phyloP scores from a whole-genome alignment of 805 yeast species.

The Teunomyces stri region DNA sequence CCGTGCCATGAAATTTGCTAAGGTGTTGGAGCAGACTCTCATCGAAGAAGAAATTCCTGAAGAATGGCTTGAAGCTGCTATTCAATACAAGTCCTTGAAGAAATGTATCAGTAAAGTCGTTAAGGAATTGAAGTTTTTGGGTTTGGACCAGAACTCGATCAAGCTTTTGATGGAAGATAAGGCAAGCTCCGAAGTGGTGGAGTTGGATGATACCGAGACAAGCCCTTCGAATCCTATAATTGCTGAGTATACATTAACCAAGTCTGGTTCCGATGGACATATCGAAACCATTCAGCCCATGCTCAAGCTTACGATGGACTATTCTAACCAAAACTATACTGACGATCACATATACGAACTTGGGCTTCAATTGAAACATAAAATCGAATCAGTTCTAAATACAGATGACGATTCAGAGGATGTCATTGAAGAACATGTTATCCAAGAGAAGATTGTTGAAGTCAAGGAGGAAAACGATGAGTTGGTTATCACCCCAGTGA shows the following conservation, averaged over 20 bases:
- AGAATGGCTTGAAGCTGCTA: slow-evolving; percentile 67
- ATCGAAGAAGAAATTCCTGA: slow-evolving; percentile 59
- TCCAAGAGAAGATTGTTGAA: slow-evolving; percentile 22
- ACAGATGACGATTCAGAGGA: slow-evolving; percentile 20
- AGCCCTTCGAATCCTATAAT: slow-evolving; percentile 37
- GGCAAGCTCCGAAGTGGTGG: slow-evolving; percentile 23
- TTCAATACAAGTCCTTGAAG: slow-evolving; percentile 68
- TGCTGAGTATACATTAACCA: slow-evolving; percentile 42
- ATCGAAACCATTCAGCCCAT: slow-evolving; percentile 33
- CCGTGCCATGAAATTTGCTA: slow-evolving; percentile 68
- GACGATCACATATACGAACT: slow-evolving; percentile 34
- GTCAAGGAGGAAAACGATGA: slow-evolving; percentile 27
- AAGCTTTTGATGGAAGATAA: slow-evolving; percentile 36
- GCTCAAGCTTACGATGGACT: slow-evolving; percentile 37
- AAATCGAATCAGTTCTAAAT: slow-evolving; percentile 22
- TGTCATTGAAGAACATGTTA: slow-evolving; percentile 1
- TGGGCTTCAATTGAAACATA: slow-evolving; percentile 26
- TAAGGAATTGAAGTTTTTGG: slow-evolving; percentile 56
- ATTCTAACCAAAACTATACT: slow-evolving; percentile 22
- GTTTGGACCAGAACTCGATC: slow-evolving; percentile 48
- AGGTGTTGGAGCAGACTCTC: slow-evolving; percentile 61
- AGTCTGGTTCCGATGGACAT: slow-evolving; percentile 14
- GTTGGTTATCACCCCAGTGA: slow-evolving; percentile 26
- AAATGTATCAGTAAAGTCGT: slow-evolving; percentile 67
- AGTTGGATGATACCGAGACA: slow-evolving; percentile 32